These are phyloP conservation scores for Danielia reshetovae DNA, from an alignment of 805 yeast genomes.

Conservation along the genomic window DNA sequence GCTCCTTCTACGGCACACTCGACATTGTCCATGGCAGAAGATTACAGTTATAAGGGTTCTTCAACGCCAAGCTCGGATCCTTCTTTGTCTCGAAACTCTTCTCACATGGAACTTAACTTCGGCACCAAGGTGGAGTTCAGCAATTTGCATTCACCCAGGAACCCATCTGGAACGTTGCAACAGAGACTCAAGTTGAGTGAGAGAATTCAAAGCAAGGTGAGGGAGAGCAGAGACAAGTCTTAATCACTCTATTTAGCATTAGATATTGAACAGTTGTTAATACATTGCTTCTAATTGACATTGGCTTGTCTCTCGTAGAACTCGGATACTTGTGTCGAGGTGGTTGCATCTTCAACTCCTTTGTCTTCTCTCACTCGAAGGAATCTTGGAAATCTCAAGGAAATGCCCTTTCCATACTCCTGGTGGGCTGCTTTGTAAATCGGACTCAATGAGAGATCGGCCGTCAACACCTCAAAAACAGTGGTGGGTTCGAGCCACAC, in stretches of 20 bases:
- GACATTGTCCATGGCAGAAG: slow-evolving; percentile 30
- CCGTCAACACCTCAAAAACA: slow-evolving; percentile 85
- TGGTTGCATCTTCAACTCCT: slow-evolving; percentile 79
- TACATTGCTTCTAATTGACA: slow-evolving; percentile 24
- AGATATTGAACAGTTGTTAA: background rate
- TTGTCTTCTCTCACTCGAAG: slow-evolving; percentile 83
- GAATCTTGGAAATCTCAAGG: slow-evolving; percentile 86
- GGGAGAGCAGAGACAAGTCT: slow-evolving; percentile 30
- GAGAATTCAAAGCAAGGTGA: slow-evolving; percentile 32
- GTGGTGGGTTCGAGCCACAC: slow-evolving; percentile 90
- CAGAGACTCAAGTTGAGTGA: slow-evolving; percentile 22
- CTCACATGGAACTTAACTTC: slow-evolving; percentile 35
- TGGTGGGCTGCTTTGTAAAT: slow-evolving; percentile 79
- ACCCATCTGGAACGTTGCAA: slow-evolving; percentile 5
- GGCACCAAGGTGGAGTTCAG: slow-evolving; percentile 5
- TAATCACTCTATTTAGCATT: background rate
- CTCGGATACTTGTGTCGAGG: slow-evolving; percentile 78
- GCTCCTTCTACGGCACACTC: slow-evolving; percentile 25
- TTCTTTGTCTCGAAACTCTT: slow-evolving; percentile 18
- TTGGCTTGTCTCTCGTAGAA: slow-evolving; percentile 72
- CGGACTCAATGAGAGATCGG: slow-evolving; percentile 86
- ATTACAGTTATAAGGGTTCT: slow-evolving; percentile 18
- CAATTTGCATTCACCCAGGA: background rate
- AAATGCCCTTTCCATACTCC: slow-evolving; percentile 75
- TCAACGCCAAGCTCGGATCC: slow-evolving; percentile 7